Evolutionary conservation across 2,329 filamentous ascomycete species (phyloP), one percentile per base, ranked within the genome.

Genomic region (Shiraia bambusicola): DNA sequence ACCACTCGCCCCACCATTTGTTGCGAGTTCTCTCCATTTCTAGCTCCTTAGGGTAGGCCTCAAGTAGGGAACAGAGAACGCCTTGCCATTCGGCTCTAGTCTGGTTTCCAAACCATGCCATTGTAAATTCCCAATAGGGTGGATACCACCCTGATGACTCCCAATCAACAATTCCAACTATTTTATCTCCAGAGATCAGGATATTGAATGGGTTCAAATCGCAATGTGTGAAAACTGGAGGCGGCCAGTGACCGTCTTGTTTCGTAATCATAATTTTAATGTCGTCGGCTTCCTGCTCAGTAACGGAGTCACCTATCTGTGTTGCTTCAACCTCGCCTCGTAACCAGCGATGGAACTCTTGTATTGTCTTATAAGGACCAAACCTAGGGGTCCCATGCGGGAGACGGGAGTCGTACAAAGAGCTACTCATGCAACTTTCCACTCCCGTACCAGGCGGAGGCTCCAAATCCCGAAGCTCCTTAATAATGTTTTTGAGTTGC

Each of bases 131-230:
- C 72, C 70, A 76, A 53, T 73, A 76, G n/a, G 63, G 57, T 2
- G 72, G 73, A 51, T 72, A 76, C 72, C 71, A 77, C 1, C 73
- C 73, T 15, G 70, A 61, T 22, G 66, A 62, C 49, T 77, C 74
- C 74, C 72, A 78, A 45, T 69, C 72, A 32, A 72, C 48, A 45
- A 79, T 74, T 6, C 72, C 73, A 28, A 71, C 66, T 22, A 80
- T 55, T 4, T 67, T 54, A 37, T 72, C 67, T 4, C 63, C 69
- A 6, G 56, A 56, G 30, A 69, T 55, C 8, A 77, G 45, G 31
- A 78, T 72, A 45, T 78, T 77, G 15, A 54, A 52, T 15, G 64
- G 65, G 45, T 67, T 71, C 6, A 81, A 62, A 54, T 81, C 77
- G 3, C 71, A 71, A 60, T 81, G 76, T 2, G 76, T 76, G 44